phyloP scores from a whole-genome alignment of 75 land plant genomes.

The Cupressus sempervirens region DNA sequence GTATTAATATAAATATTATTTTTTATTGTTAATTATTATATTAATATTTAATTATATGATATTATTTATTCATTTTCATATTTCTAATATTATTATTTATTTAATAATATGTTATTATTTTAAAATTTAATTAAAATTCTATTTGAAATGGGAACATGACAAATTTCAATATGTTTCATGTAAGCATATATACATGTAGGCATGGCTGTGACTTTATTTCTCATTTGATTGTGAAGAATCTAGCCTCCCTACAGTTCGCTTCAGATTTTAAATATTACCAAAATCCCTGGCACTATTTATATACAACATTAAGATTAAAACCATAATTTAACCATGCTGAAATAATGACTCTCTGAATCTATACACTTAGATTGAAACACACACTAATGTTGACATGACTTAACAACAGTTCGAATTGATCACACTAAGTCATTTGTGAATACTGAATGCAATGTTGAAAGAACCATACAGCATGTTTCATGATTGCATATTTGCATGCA shows the following conservation, averaged over 20 bases:
- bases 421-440: not conserved
- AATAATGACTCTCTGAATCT: not conserved
- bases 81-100: too few relatives aligned
- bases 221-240: not conserved
- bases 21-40: too few relatives aligned
- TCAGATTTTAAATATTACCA: not conserved
- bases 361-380: not conserved
- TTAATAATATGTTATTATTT: too few relatives aligned
- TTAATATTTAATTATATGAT: too few relatives aligned
- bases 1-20: too few relatives aligned
- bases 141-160: too few relatives aligned
- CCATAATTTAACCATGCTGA: not conserved
- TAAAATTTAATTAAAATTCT: too few relatives aligned
- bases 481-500: not conserved
- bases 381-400: not conserved
- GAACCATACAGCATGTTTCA: not conserved
- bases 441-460: not conserved
- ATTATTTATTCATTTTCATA: too few relatives aligned
- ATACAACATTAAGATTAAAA: not conserved
- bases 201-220: not conserved
- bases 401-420: not conserved
- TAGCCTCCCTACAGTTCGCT: not conserved
- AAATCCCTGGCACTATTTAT: not conserved
- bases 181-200: not conserved
- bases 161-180: not conserved